phyloP scores from a whole-genome alignment of 1,284 basidiomycete genomes.

The Pseudozyma flocculosa region DNA sequence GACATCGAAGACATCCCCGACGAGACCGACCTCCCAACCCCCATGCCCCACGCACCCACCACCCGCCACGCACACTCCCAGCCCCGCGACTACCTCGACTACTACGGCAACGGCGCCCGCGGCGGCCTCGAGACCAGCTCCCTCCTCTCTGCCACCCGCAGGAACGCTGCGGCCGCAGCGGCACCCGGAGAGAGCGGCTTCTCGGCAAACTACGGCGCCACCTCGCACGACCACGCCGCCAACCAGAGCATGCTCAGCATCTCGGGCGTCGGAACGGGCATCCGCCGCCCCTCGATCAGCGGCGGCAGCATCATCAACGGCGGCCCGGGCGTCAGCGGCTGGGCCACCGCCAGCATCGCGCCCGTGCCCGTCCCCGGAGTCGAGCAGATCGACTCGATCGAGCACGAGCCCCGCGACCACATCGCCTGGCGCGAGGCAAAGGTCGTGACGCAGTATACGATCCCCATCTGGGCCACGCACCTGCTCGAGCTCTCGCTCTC shows the following conservation, averaged over 20 bases:
- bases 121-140: constrained; percentile 18
- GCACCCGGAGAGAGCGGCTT: constrained; percentile 5
- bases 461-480: constrained; percentile 53
- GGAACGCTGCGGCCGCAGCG: background rate
- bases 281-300: constrained; percentile 15
- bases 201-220: constrained; percentile 13
- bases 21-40: background rate
- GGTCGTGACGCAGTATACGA: constrained; percentile 39
- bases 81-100: constrained; percentile 4
- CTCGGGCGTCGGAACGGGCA: too few relatives aligned
- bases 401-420: constrained; percentile 25
- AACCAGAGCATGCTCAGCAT: too few relatives aligned
- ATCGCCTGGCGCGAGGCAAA: constrained; percentile 37
- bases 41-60: constrained; percentile 5
- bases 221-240: background rate
- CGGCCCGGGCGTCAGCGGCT: constrained; percentile 27
- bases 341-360: constrained; percentile 29
- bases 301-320: constrained; percentile 18
- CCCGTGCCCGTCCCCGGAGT: constrained; percentile 29
- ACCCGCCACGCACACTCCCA: constrained; percentile 1
- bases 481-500: constrained; percentile 53
- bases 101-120: constrained; percentile 1
- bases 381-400: constrained; percentile 38
- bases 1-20: background rate
- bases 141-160: constrained; percentile 5